phyloP scores from a whole-genome alignment of 495 filamentous ascomycete species.

The Trichodelitschia bisporula region DNA sequence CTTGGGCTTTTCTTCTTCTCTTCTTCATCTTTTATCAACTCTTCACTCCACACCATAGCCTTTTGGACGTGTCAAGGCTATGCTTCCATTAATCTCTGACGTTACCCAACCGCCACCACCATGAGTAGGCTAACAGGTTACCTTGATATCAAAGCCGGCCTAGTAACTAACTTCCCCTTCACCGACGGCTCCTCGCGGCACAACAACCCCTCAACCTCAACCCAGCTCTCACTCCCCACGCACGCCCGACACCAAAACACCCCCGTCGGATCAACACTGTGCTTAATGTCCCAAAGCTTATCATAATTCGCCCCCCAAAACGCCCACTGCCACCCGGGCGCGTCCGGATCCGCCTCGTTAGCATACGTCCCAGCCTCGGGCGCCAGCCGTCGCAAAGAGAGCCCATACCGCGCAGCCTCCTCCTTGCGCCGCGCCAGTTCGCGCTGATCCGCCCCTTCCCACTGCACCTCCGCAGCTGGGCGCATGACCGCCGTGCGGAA shows the following conservation, averaged over 20 bases:
- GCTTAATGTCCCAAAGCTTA: slow-evolving; percentile 1
- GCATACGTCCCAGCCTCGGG: slow-evolving; percentile 1
- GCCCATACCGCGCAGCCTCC: not conserved
- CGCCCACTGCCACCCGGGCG: not conserved
- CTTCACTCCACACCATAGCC: too few species aligned
- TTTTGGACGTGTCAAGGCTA: too few species aligned
- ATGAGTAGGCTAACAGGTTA: too few species aligned
- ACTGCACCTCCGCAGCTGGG: not conserved
- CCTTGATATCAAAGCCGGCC: too few species aligned
- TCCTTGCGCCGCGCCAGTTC: not conserved
- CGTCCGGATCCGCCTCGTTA: slow-evolving; percentile 1
- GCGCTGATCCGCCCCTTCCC: not conserved
- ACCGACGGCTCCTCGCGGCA: too few species aligned
- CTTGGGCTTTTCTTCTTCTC: too few species aligned
- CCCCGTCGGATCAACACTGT: not conserved
- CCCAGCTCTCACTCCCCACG: not conserved
- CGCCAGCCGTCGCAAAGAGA: not conserved
- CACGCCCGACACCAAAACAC: not conserved
- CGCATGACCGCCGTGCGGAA: too few species aligned
- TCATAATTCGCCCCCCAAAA: slow-evolving; percentile 1
- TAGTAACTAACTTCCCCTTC: too few species aligned
- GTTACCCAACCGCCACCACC: too few species aligned
- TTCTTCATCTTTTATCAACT: too few species aligned
- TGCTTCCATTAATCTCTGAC: too few species aligned
- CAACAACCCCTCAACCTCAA: too few species aligned